These are phyloP conservation scores for Delphinella strobiligena DNA, from an alignment of 2,329 filamentous ascomycete genomes.

Conservation along the genomic window DNA sequence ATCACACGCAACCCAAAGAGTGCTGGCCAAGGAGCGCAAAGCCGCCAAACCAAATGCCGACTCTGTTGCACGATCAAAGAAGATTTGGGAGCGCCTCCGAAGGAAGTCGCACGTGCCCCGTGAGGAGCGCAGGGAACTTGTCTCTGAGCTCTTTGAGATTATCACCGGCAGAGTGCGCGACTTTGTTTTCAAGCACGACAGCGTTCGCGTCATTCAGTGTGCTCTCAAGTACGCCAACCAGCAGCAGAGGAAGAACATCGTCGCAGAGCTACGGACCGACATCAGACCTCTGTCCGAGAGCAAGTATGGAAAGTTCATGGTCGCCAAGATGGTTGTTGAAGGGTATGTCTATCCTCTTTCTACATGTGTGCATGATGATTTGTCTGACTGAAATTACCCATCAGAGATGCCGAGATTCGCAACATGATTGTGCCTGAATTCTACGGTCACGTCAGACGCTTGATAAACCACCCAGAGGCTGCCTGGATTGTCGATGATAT, in stretches of 20 bases:
- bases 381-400: slow-evolving; percentile 1
- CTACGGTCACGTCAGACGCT: slow-evolving; percentile 79
- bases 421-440: slow-evolving; percentile 89
- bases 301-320: slow-evolving; percentile 93
- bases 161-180: slow-evolving; percentile 86
- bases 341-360: slow-evolving; percentile 28
- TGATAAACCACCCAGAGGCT: slow-evolving; percentile 93
- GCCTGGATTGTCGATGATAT: slow-evolving; percentile 98
- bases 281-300: slow-evolving; percentile 82
- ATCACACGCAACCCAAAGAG: slow-evolving; percentile 87
- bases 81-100: slow-evolving; percentile 89
- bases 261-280: slow-evolving; percentile 70
- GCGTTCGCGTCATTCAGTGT: slow-evolving; percentile 90
- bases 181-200: slow-evolving; percentile 97
- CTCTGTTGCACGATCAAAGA: slow-evolving; percentile 77
- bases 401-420: slow-evolving; percentile 65
- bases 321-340: slow-evolving; percentile 91
- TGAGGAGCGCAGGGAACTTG: slow-evolving; percentile 76
- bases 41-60: slow-evolving; percentile 88
- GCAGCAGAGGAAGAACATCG: slow-evolving; percentile 76
- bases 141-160: slow-evolving; percentile 81
- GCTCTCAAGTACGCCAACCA: slow-evolving; percentile 89
- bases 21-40: slow-evolving; percentile 76
- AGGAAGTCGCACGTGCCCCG: slow-evolving; percentile 86
- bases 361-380: not conserved